Evolutionary conservation across 2,329 filamentous ascomycete genomes (phyloP), one percentile per base, ranked within the genome.

Genomic region (Trichophaea hybrida): DNA sequence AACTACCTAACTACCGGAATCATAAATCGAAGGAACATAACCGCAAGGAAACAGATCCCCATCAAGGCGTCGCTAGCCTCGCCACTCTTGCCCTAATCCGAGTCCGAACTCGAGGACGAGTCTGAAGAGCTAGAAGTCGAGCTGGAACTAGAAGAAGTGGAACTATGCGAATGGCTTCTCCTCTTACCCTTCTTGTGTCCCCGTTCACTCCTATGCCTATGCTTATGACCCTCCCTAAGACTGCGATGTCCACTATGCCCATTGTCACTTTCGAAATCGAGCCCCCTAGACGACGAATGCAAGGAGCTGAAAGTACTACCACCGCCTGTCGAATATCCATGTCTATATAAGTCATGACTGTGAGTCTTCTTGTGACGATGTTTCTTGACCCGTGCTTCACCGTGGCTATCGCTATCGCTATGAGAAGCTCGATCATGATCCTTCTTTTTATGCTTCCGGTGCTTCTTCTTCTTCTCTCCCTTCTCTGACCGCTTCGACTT

Each of bases 311-410:
- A 53, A n/a, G 50, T 53, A 32, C 37, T 62, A 6, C 63, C 63
- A 6, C 63, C 63, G 5, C 63, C 63, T 4, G 63, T 65, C n/a
- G 63, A 65, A 46, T 64, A 65, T n/a, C 61, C 61, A 33, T 64
- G 63, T 24, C 57, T 52, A 54, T 62, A 64, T 24, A 65, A 34
- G 10, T 57, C 38, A 34, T 50, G 17, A 5, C 33, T 48, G 15
- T 40, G 8, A 12, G 12, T 57, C 40, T 50, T 43, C 12, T 38
- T 58, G 17, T 37, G 31, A 5, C 35, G 55, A 55, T 31, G 55
- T 51, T 24, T 48, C 54, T 13, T 58, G 24, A 24, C 24, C 32
- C 44, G 43, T 46, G 37, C 49, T 57, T 24, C 58, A 50, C 34
- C 54, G 53, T 40, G 46, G 48, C 49, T 62, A 31, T 40, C 34